Conservation (phyloP, 208 protist species). For the Herpetomonas tarakana region DNA sequence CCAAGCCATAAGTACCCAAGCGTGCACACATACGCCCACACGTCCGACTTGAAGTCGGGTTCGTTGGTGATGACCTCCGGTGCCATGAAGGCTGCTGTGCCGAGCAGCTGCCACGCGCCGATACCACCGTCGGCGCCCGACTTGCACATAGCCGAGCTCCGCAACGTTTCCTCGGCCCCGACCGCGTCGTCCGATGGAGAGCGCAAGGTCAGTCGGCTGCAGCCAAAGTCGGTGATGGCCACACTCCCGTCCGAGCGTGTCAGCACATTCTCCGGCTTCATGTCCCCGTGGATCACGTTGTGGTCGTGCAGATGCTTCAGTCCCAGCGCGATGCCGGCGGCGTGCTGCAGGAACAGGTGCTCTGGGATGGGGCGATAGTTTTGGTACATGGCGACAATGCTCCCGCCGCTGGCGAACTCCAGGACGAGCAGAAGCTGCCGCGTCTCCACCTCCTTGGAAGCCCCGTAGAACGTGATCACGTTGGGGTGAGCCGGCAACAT, state of each 20-base stretch:
- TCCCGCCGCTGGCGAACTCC: constrained; percentile 66
- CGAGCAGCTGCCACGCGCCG: constrained; percentile 18
- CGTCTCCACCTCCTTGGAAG: constrained; percentile 54
- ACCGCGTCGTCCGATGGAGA: constrained; percentile 1
- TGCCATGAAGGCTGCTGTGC: constrained; percentile 70
- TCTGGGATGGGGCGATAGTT: constrained; percentile 51
- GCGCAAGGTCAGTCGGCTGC: constrained; percentile 37
- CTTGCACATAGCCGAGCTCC: constrained; percentile 2
- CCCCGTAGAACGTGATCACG: constrained; percentile 64
- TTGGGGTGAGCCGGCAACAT: constrained; percentile 58
- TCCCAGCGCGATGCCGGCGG: constrained; percentile 46
- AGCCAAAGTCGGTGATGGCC: constrained; percentile 68
- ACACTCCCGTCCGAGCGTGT: constrained; percentile 63
- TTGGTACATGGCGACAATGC: constrained; percentile 47
- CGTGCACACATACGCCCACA: constrained; percentile 66
- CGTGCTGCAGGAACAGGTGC: constrained; percentile 44
- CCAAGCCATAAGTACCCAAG: constrained; percentile 50
- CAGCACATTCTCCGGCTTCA: constrained; percentile 76
- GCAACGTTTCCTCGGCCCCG: constrained; percentile 10
- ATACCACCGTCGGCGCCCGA: constrained; percentile 4
- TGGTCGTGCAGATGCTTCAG: constrained; percentile 74
- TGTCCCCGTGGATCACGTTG: constrained; percentile 66
- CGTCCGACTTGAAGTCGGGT: constrained; percentile 53
- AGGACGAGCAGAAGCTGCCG: constrained; percentile 58
- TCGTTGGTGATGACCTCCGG: constrained; percentile 56